Evolutionary conservation across 176 grass and related monocot genomes (phyloP).

Genomic region (Puya raimondii): DNA sequence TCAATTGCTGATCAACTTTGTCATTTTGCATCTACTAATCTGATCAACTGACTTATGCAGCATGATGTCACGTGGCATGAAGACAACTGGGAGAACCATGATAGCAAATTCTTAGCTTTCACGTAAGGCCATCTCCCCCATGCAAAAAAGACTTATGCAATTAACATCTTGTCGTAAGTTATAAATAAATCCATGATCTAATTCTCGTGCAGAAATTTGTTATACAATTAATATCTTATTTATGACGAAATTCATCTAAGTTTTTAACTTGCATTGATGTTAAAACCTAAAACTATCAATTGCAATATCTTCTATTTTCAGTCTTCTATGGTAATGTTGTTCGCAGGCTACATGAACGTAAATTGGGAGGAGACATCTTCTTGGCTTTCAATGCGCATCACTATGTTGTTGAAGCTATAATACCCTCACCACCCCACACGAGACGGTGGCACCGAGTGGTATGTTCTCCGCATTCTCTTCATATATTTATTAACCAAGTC

Average conservation of each 20-base stretch:
- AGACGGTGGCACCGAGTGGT: conserved; percentile 83
- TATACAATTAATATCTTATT: background rate
- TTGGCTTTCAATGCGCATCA: conserved; percentile 92
- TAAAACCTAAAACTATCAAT: no score
- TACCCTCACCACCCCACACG: conserved; percentile 55
- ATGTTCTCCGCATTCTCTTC: conserved; percentile 24
- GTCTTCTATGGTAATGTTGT: background rate
- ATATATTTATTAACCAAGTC: background rate
- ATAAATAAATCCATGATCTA: background rate
- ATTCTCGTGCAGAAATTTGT: background rate
- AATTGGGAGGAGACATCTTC: conserved; percentile 61
- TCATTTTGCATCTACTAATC: background rate
- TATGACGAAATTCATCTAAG: background rate
- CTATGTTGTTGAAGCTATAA: conserved; percentile 50
- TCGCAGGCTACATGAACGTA: conserved; percentile 65
- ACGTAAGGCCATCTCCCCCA: conserved; percentile 46
- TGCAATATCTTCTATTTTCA: no score
- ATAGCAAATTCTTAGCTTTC: conserved; percentile 96
- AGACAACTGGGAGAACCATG: conserved; percentile 61
- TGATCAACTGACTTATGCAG: conserved; percentile 31
- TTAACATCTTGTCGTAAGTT: background rate
- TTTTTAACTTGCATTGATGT: background rate
- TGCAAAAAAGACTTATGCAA: background rate
- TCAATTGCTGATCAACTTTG: no score
- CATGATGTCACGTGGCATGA: conserved; percentile 97